phyloP scores from a whole-genome alignment of 2,329 filamentous ascomycete genomes.

The Pseudogymnoascus sp. region DNA sequence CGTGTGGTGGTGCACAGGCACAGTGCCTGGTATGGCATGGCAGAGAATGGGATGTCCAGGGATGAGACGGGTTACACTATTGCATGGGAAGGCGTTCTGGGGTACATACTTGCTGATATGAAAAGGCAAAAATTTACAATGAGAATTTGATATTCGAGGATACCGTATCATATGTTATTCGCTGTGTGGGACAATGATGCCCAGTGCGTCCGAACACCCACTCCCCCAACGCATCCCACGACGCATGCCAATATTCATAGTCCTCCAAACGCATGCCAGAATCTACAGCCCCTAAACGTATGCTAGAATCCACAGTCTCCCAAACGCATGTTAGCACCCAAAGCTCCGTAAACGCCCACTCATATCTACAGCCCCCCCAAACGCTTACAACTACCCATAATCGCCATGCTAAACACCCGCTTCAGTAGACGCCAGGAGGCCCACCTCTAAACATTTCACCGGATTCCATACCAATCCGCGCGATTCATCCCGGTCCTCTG shows the following conservation, averaged over 20 bases:
- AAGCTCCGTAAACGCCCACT: neutral
- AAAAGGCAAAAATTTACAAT: neutral
- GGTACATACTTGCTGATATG: neutral
- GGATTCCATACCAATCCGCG: neutral
- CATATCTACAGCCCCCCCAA: neutral
- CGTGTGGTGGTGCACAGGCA: neutral
- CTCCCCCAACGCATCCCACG: neutral
- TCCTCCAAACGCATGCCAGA: neutral
- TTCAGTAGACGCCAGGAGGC: neutral
- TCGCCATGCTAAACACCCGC: neutral
- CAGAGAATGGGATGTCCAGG: neutral
- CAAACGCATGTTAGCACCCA: neutral
- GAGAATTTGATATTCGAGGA: neutral
- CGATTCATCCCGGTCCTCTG: constrained; percentile 12
- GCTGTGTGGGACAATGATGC: neutral
- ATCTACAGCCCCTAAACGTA: neutral
- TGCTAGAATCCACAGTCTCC: neutral
- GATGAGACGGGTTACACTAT: constrained; percentile 4
- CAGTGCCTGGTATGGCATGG: neutral
- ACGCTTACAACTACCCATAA: neutral
- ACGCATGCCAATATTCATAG: neutral
- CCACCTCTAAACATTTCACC: neutral
- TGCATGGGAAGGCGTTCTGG: constrained; percentile 10
- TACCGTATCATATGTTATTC: neutral
- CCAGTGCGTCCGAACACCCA: neutral